Evolutionary conservation across 352 stramenopile species (phyloP).

Genomic region (Globisporangium canariense): DNA sequence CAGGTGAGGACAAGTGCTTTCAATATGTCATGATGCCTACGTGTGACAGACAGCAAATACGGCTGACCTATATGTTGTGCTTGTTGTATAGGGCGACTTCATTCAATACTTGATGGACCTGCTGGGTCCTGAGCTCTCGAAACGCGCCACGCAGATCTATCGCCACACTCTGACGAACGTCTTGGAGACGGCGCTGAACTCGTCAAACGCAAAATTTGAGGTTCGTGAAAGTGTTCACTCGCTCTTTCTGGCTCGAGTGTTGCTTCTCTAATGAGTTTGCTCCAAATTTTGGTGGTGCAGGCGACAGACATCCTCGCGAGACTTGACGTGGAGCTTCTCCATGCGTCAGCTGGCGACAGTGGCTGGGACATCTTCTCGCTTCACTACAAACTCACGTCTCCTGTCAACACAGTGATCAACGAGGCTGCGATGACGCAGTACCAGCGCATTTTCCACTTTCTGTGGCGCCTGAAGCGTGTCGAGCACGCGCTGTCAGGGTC

Average conservation of each 20-base stretch:
- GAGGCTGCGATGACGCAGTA: constrained; percentile 84
- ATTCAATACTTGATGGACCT: constrained; percentile 96
- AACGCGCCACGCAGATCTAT: constrained; percentile 90
- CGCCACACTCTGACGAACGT: constrained; percentile 94
- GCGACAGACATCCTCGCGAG: constrained; percentile 89
- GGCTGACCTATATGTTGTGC: background rate
- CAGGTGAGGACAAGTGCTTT: constrained; percentile 51
- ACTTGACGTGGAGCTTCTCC: constrained; percentile 90
- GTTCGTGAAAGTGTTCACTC: constrained; percentile 29
- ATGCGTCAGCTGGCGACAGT: constrained; percentile 75
- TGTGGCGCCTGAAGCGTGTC: constrained; percentile 89
- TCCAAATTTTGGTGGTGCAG: constrained; percentile 24
- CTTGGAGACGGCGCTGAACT: constrained; percentile 92
- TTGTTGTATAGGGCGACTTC: constrained; percentile 88
- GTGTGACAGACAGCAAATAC: too few species aligned
- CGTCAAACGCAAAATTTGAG: constrained; percentile 95
- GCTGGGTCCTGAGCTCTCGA: constrained; percentile 87
- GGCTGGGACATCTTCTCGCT: constrained; percentile 95
- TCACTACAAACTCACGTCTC: constrained; percentile 86
- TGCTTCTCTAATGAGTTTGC: background rate
- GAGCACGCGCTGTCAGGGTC: constrained; percentile 92
- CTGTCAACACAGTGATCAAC: constrained; percentile 88
- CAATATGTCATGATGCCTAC: too few species aligned
- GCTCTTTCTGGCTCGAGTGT: background rate
- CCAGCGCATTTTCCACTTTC: constrained; percentile 88